phyloP scores from a whole-genome alignment of 2,329 filamentous ascomycete genomes.

The Fusarium sp. region DNA sequence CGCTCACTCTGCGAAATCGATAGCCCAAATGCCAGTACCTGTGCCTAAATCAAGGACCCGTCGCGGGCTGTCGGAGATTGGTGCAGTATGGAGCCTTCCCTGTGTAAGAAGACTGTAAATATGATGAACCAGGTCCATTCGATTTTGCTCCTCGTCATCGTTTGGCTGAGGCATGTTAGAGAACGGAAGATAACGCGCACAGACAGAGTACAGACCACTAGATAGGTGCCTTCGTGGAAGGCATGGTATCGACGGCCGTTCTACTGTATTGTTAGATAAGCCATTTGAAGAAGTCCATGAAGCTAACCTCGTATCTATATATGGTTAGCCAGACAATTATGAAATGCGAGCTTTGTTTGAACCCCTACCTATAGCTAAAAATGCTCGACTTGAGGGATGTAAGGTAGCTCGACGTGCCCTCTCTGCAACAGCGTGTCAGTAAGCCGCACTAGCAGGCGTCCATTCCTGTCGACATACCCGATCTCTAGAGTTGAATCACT shows the following conservation, averaged over 20 bases:
- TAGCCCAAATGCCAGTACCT: conserved; percentile 34
- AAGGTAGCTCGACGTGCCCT: conserved; percentile 16
- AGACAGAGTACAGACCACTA: background rate
- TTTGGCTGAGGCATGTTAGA: conserved; percentile 12
- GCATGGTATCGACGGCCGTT: conserved; percentile 37
- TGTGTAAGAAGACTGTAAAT: conserved; percentile 26
- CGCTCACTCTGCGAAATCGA: conserved; percentile 36
- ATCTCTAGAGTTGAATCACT: conserved; percentile 4
- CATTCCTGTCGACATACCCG: background rate
- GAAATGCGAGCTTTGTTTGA: rapidly evolving
- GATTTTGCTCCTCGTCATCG: conserved; percentile 29
- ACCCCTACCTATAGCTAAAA: conserved; percentile 20
- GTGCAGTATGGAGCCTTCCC: conserved; percentile 23
- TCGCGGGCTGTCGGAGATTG: conserved; percentile 8
- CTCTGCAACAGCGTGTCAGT: background rate
- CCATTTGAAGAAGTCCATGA: rapidly evolving
- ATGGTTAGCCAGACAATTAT: background rate
- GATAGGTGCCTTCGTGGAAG: conserved; percentile 31
- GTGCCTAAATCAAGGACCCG: conserved; percentile 32
- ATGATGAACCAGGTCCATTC: conserved; percentile 35
- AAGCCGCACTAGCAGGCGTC: rapidly evolving
- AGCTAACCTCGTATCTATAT: conserved; percentile 21
- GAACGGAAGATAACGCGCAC: background rate
- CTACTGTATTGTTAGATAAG: background rate
- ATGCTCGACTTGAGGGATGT: conserved; percentile 32